These are phyloP conservation scores for Nephelium lappaceum DNA, from an alignment of 345 rosid genomes.

Conservation along the genomic window DNA sequence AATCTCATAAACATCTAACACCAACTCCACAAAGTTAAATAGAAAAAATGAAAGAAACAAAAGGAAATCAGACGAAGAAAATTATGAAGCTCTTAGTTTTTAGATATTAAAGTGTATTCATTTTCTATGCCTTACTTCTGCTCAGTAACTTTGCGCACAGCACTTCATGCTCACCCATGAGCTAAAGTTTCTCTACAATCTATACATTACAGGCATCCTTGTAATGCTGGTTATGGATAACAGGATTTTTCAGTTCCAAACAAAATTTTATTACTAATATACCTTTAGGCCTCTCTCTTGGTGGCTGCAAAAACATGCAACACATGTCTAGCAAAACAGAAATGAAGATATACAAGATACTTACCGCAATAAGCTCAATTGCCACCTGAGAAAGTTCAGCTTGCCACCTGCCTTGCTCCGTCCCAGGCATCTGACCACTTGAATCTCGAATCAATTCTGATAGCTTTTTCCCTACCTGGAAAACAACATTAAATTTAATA, in stretches of 20 bases:
- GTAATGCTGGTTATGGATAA: not conserved
- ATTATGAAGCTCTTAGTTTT: not conserved
- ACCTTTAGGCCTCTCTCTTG: not conserved
- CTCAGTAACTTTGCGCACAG: not conserved
- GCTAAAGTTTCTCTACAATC: not conserved
- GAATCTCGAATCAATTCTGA: conserved; percentile 95
- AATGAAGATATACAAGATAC: conserved; percentile 16
- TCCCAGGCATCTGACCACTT: conserved; percentile 76
- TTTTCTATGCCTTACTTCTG: not conserved
- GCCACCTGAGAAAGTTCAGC: conserved; percentile 94
- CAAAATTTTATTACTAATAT: not conserved
- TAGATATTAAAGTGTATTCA: not conserved
- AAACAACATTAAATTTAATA: conserved; percentile 23
- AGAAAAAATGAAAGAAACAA: not conserved
- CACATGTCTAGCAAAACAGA: not conserved
- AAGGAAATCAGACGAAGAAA: not conserved
- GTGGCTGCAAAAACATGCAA: not conserved
- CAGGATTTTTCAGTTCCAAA: not conserved
- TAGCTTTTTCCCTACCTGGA: conserved; percentile 91
- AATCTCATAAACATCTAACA: not conserved
- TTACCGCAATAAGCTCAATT: conserved; percentile 92
- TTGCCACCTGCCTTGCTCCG: conserved; percentile 94
- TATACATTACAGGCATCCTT: not conserved
- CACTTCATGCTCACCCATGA: not conserved
- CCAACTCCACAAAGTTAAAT: not conserved